Base-by-base conservation (phyloP, 1,139 yeast genomes). In the Pneumocystis wakefieldiae region DNA sequence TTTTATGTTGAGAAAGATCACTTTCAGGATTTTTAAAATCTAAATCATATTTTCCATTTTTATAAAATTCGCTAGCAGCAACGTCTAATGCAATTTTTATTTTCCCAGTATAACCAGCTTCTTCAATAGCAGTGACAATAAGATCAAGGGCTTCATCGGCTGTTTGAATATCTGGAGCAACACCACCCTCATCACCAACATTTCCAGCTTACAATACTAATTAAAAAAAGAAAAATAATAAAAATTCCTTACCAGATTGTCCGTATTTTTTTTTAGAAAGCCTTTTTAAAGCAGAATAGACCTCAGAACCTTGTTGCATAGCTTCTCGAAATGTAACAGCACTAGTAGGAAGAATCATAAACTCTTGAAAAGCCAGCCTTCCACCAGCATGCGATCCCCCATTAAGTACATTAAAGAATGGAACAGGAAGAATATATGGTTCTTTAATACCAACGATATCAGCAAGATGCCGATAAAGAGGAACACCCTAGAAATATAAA, bases 311-410 rank as follows among this genome's bases (percentile, higher is more conserved):
- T 71, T 87, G 87, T 81, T 96, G 87, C 77, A 91, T 80, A 71
- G 94, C 97, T 80, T 91, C 97, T 69, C 90, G 76, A 85, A 90
- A 91, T 69, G 91, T 75, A 72, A 83, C 80, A 72, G 95, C 96
- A 72, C 85, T 89, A 71, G 85, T 80, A 78, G 97, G 97, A 70
- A 87, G 96, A 80, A 91, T 87, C 97, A 91, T 90, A 82, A 91
- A 91, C 82, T 91, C 97, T 82, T 91, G 97, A 85, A 91, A 85
- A 73, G 97, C 97, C 71, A 91, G 82, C 75, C 91, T 87, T 81
- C 97, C 97, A 81, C 97, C 97, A 74, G 97, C 97, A 81, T 91
- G 97, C 75, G 95, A 86, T 78, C 97, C 97, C 82, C 97, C 97
- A 84, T 91, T 91, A 78, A 91, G 83, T 71, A 91, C 97, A 80